Base-by-base conservation (phyloP, 2,329 filamentous ascomycete genomes). In the Taxawa tesnikishii region DNA sequence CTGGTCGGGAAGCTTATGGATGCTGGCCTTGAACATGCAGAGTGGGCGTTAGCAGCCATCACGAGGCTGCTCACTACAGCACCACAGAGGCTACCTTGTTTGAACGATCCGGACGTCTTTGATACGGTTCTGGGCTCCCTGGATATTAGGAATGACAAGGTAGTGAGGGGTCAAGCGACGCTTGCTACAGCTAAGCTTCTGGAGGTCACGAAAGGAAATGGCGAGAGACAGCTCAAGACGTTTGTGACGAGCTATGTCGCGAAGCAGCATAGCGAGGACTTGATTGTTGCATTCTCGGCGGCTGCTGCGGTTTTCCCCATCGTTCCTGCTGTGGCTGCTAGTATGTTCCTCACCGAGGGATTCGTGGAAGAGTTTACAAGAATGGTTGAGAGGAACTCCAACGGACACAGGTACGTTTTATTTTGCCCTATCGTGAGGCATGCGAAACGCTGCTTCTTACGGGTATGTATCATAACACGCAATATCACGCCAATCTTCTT, bases 241-340 rank as follows among this genome's bases (percentile, higher is more conserved):
- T 88, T 90, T 53, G 81, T 94, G 51, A 76, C 76, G 33, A 64
- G 71, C 11, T 75, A 79, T 32, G 67, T 93, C 11, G 61, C 70
- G 43, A 75, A 79, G 41, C 77, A 77, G 32, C 88, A 80, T 15
- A 83, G 85, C 41, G 87, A 94, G 47, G 83, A 93, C 55, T 74
- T 92, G 43, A 83, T 94, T 33, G 68, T 90, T 30, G 87, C 87
- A 5, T 96, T 94, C 54, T 96, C 87, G 32, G 85, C 87, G n/a
- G 84, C 85, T 5, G 75, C 85, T 2, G 75, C 78, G 14, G 73
- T 92, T 6, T 98, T 98, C 51, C 87, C 90, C 2, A 71, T 98
- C 32, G 75, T 83, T 3, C 80, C 84, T 3, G 71, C 78, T 34
- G 70, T 83, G 26, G 83, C 79, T 2, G 69, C 83, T 3, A 67